phyloP scores from a whole-genome alignment of 495 filamentous ascomycete species.

The Penicillium pancosmium region DNA sequence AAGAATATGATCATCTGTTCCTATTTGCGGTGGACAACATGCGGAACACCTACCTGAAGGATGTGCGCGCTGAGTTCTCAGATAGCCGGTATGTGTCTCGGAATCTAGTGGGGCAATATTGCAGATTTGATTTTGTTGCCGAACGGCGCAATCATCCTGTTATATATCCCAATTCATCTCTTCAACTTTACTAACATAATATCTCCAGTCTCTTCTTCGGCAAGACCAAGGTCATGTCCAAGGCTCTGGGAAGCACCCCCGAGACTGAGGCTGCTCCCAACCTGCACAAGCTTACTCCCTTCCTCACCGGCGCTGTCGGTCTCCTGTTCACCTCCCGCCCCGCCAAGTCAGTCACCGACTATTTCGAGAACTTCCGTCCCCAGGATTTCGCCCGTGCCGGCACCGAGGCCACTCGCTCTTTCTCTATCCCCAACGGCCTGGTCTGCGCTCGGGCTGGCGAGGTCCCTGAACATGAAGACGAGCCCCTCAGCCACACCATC shows the following conservation, averaged over 20 bases:
- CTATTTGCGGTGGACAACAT: constrained; percentile 96
- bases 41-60: constrained; percentile 96
- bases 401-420: constrained; percentile 67
- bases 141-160: neutral
- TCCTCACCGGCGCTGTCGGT: constrained; percentile 81
- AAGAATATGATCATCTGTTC: constrained; percentile 85
- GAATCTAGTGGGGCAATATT: neutral
- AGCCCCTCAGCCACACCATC: constrained; percentile 80
- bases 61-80: constrained; percentile 78
- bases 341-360: constrained; percentile 61
- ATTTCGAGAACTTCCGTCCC: constrained; percentile 68
- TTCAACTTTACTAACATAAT: constrained; percentile 15
- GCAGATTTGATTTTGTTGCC: neutral
- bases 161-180: constrained; percentile 2
- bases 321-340: constrained; percentile 84
- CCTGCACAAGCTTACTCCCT: constrained; percentile 66
- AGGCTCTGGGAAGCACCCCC: constrained; percentile 75
- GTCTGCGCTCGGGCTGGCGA: constrained; percentile 78
- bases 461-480: constrained; percentile 76
- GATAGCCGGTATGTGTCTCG: constrained; percentile 72
- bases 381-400: constrained; percentile 91
- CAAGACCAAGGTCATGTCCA: constrained; percentile 97
- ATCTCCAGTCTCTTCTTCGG: constrained; percentile 83
- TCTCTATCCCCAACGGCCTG: constrained; percentile 76
- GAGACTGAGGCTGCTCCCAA: constrained; percentile 77